Evolutionary conservation across 2,329 filamentous ascomycete species (phyloP).

Genomic region (Aspergillus arachidicola): DNA sequence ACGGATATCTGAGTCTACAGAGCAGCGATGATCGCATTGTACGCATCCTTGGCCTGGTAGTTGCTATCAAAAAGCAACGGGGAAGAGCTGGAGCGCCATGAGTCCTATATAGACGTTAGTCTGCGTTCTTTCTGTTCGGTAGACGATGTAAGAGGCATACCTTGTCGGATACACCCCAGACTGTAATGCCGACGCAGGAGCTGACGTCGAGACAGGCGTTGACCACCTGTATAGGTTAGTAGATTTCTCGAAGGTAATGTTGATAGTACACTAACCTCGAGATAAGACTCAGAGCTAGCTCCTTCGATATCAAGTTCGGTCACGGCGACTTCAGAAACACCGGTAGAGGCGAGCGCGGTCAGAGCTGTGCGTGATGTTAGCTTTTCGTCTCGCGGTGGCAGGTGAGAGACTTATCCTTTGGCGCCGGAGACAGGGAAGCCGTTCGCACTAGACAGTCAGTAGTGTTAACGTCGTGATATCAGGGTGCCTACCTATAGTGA

Average conservation of each 20-base stretch:
- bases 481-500: slow-evolving; percentile 46
- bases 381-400: not conserved
- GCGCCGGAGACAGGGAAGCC: slow-evolving; percentile 14
- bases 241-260: slow-evolving; percentile 24
- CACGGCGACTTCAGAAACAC: slow-evolving; percentile 61
- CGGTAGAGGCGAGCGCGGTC: slow-evolving; percentile 54
- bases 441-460: slow-evolving; percentile 33
- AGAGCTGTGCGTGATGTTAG: slow-evolving; percentile 49
- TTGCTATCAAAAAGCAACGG: slow-evolving; percentile 48
- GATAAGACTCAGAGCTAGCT: slow-evolving; percentile 60
- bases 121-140: not conserved
- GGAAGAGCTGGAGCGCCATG: slow-evolving; percentile 41
- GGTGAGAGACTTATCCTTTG: slow-evolving; percentile 15
- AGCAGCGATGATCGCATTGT: slow-evolving; percentile 28
- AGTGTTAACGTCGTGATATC: no score
- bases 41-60: slow-evolving; percentile 47
- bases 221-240: slow-evolving; percentile 34
- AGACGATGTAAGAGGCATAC: slow-evolving; percentile 12
- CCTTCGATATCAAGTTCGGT: slow-evolving; percentile 70
- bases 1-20: not conserved
- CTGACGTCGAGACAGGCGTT: slow-evolving; percentile 60
- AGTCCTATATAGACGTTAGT: slow-evolving; percentile 29
- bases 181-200: slow-evolving; percentile 68
- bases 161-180: slow-evolving; percentile 56
- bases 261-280: slow-evolving; percentile 41